These are phyloP conservation scores for Macadamia tetraphylla DNA, from an alignment of 164 flowering plant species.

Conservation along the genomic window DNA sequence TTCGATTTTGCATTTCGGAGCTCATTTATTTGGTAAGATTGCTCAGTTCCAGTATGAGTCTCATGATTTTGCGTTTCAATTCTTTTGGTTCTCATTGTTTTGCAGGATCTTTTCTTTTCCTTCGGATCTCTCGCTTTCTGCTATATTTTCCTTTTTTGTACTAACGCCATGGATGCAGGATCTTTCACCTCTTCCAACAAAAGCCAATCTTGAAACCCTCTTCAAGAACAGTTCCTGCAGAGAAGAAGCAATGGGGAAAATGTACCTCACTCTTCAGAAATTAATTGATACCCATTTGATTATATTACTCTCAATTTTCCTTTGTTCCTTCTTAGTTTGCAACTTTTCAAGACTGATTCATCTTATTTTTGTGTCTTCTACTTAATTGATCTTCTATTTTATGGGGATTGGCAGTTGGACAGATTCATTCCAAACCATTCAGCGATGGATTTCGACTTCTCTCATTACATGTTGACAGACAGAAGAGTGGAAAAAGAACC, in stretches of 20 bases:
- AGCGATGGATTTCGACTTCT: conserved; percentile 28
- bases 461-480: conserved; percentile 26
- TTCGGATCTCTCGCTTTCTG: neutral
- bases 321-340: neutral
- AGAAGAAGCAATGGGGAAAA: neutral
- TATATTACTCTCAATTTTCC: neutral
- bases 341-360: neutral
- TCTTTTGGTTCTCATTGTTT: neutral
- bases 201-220: neutral
- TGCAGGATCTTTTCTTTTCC: neutral
- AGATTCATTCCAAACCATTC: conserved; percentile 32
- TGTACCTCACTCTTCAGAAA: neutral
- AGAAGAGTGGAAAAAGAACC: conserved; percentile 14
- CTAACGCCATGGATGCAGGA: neutral
- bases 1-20: too few relatives aligned
- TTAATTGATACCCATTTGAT: neutral
- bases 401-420: conserved; percentile 21
- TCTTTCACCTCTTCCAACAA: neutral
- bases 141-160: neutral
- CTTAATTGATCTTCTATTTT: neutral
- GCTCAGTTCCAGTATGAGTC: too few relatives aligned
- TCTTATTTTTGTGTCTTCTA: neutral
- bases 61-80: too few relatives aligned
- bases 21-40: too few relatives aligned
- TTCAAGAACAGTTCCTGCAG: neutral